Evolutionary conservation across 352 stramenopile genomes (phyloP).

Genomic region (Phytophthora sp.): DNA sequence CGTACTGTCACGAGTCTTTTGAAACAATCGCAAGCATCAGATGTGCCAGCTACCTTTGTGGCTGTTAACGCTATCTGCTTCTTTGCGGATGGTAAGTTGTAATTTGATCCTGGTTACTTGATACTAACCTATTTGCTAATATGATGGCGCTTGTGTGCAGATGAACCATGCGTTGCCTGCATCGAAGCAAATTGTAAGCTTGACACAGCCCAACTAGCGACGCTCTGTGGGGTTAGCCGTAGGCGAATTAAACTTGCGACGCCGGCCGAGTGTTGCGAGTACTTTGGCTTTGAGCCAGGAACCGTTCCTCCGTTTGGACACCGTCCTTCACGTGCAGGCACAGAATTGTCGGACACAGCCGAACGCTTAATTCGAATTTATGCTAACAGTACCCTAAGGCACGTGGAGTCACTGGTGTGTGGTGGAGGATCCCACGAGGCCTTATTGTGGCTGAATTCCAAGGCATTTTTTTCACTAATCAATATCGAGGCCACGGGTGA

Average conservation of each 20-base stretch:
- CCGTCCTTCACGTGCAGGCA: not conserved
- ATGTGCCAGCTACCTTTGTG: slow-evolving; percentile 37
- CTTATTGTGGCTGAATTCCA: slow-evolving; percentile 46
- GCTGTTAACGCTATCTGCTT: slow-evolving; percentile 81
- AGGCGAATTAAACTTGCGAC: slow-evolving; percentile 76
- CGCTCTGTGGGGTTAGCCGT: slow-evolving; percentile 53
- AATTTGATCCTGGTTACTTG: too few species aligned
- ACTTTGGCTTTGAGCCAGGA: slow-evolving; percentile 71
- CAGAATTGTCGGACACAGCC: not conserved
- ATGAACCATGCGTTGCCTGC: slow-evolving; percentile 57
- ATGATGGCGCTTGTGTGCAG: too few species aligned
- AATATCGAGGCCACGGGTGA: slow-evolving; percentile 38
- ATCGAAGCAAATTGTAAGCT: slow-evolving; percentile 66
- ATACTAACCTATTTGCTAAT: too few species aligned
- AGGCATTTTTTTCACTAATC: slow-evolving; percentile 52
- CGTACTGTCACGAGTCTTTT: slow-evolving; percentile 41
- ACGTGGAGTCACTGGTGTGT: slow-evolving; percentile 45
- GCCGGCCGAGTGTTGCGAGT: slow-evolving; percentile 53
- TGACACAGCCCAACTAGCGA: slow-evolving; percentile 61
- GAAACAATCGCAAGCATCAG: slow-evolving; percentile 12
- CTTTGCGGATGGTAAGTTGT: slow-evolving; percentile 58
- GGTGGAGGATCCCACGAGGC: slow-evolving; percentile 54
- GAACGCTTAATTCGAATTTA: slow-evolving; percentile 38
- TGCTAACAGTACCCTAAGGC: slow-evolving; percentile 41
- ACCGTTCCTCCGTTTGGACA: slow-evolving; percentile 72